Evolutionary conservation across 176 grass and related monocot species (phyloP).

Genomic region (Otatea glauca): DNA sequence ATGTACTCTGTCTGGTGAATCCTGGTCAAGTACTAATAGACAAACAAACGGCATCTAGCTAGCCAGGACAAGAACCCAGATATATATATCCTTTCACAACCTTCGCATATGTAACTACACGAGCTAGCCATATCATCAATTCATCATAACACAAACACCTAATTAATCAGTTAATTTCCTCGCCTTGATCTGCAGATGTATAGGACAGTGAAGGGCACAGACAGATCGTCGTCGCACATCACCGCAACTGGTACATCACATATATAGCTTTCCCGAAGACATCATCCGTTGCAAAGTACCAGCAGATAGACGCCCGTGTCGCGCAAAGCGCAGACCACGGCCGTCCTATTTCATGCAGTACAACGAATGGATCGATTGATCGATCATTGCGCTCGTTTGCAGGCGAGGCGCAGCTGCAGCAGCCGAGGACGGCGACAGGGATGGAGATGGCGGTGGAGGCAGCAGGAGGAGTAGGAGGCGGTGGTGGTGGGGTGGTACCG

Average conservation of each 20-base stretch:
- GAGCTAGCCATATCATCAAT: background rate
- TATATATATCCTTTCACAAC: background rate
- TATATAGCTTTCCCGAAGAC: background rate
- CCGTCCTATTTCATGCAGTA: slow-evolving; percentile 29
- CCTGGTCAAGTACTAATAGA: slow-evolving; percentile 53
- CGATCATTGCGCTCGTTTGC: background rate
- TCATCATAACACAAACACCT: background rate
- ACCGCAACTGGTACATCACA: slow-evolving; percentile 14
- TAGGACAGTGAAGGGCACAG: slow-evolving; percentile 92
- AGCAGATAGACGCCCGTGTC: background rate
- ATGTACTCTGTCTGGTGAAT: slow-evolving; percentile 48
- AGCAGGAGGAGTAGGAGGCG: slow-evolving; percentile 9
- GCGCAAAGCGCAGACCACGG: background rate
- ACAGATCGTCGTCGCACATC: slow-evolving; percentile 57
- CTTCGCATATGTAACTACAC: background rate
- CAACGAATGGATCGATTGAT: background rate
- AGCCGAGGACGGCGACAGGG: slow-evolving; percentile 23
- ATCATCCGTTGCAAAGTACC: background rate
- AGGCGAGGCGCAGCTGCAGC: slow-evolving; percentile 45
- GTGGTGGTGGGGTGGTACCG: slow-evolving; percentile 40
- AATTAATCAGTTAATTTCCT: background rate
- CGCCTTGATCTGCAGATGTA: slow-evolving; percentile 76
- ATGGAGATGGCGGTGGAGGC: slow-evolving; percentile 40
- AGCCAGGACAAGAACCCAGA: slow-evolving; percentile 13
- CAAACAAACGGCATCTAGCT: slow-evolving; percentile 58